phyloP scores from a whole-genome alignment of 805 yeast species.

The Metschnikowia drakensbergensis region DNA sequence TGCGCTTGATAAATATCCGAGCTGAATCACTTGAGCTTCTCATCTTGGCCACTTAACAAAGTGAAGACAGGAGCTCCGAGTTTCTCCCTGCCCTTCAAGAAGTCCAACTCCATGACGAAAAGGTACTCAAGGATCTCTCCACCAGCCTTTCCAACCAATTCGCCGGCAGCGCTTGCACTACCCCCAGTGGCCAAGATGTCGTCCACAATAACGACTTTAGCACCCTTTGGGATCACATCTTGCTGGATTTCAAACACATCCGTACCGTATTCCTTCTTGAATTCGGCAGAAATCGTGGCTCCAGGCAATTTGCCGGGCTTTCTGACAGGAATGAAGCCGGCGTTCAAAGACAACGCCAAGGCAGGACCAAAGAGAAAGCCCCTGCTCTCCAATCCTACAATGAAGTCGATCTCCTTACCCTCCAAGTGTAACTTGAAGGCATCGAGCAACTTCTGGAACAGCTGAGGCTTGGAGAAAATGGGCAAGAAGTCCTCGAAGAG shows the following conservation, averaged over 20 bases:
- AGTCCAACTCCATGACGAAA: constrained; percentile 92
- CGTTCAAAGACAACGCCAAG: constrained; percentile 80
- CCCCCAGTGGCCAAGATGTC: constrained; percentile 99
- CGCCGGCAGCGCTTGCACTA: constrained; percentile 90
- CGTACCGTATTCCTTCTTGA: constrained; percentile 86
- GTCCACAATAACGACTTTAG: constrained; percentile 84
- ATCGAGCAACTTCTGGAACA: constrained; percentile 74
- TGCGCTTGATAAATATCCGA: neutral
- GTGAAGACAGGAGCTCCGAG: constrained; percentile 87
- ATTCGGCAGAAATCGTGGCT: constrained; percentile 63
- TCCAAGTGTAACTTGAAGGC: constrained; percentile 78
- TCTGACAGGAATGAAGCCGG: constrained; percentile 93
- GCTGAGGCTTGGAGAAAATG: constrained; percentile 75
- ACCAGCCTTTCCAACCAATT: constrained; percentile 61
- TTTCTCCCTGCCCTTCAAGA: constrained; percentile 89
- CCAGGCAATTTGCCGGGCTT: constrained; percentile 97
- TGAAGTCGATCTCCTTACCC: constrained; percentile 68
- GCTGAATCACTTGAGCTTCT: constrained; percentile 30
- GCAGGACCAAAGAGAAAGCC: constrained; percentile 97
- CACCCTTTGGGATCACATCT: constrained; percentile 72
- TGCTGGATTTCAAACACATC: constrained; percentile 88
- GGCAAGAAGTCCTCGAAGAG: constrained; percentile 96
- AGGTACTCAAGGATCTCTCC: constrained; percentile 76
- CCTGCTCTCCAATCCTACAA: constrained; percentile 94
- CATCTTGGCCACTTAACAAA: constrained; percentile 76